Percentiles rank a stretch among this genome's conserved stretches.
Conservation (phyloP, 192 early-diverging fungal genomes). For the Backusella westeae region DNA sequence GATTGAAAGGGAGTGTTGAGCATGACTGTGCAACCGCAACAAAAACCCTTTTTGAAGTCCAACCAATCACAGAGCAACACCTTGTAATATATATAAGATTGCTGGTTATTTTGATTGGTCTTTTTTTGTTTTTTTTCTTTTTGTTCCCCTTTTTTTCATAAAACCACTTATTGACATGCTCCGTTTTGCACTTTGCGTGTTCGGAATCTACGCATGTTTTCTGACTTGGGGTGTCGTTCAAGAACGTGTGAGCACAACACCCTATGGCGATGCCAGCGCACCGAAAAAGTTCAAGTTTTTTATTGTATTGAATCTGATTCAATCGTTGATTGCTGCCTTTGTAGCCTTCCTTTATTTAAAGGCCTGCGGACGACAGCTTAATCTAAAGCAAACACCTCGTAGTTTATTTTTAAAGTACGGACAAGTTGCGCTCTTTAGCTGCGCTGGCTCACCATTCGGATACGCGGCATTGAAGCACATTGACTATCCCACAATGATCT, state of each 20-base stretch:
- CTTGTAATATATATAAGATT: background rate
- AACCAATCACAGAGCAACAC: background rate
- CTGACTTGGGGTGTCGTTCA: slow-evolving; percentile 95
- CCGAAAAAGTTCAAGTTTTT: slow-evolving; percentile 78
- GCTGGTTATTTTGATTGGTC: background rate
- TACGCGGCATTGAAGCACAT: slow-evolving; percentile 92
- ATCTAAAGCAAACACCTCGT: slow-evolving; percentile 20
- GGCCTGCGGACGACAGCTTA: slow-evolving; percentile 47
- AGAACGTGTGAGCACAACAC: slow-evolving; percentile 85
- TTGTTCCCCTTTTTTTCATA: background rate
- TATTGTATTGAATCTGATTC: slow-evolving; percentile 87
- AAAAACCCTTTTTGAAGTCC: background rate
- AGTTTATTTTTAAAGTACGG: slow-evolving; percentile 60
- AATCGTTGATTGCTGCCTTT: slow-evolving; percentile 73
- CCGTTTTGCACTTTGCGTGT: slow-evolving; percentile 44
- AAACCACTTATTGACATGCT: slow-evolving; percentile 34
- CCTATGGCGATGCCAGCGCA: slow-evolving; percentile 56
- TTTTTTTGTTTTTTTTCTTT: slow-evolving; percentile 8
- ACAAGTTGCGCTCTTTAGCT: slow-evolving; percentile 73
- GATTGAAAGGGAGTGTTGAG: background rate
- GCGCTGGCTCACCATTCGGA: slow-evolving; percentile 84
- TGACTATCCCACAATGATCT: slow-evolving; percentile 96
- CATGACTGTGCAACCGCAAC: background rate
- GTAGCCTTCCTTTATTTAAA: slow-evolving; percentile 77
- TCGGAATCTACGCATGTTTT: slow-evolving; percentile 92